A percentile compares a stretch with the other conserved stretches of the same genome.
Conservation (phyloP, 116 monocot genomes). For the Thalassia testudinum region DNA sequence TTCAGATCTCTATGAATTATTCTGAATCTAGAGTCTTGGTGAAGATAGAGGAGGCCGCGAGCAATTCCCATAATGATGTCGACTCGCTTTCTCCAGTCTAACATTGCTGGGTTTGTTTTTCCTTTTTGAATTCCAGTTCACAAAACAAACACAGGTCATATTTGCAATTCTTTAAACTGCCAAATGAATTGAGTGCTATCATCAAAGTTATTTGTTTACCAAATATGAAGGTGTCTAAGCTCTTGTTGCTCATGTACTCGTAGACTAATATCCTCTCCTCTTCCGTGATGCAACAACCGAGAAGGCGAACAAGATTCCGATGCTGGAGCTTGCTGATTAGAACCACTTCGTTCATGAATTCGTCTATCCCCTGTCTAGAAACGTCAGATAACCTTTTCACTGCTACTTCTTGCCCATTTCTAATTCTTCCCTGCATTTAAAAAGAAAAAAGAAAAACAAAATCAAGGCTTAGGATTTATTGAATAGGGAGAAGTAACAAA, state of each 20-base stretch:
- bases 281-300: neutral
- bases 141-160: too few species aligned
- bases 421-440: conserved; percentile 7
- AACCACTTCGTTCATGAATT: conserved; percentile 14
- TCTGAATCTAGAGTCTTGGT: conserved; percentile 3
- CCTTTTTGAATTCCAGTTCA: too few species aligned
- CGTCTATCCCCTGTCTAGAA: conserved; percentile 8
- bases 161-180: too few species aligned
- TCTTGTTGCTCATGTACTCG: conserved; percentile 12
- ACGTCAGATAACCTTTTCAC: conserved; percentile 13
- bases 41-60: conserved; percentile 4
- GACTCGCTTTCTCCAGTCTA: conserved; percentile 1
- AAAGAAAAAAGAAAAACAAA: too few species aligned
- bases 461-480: too few species aligned
- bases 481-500: too few species aligned
- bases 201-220: too few species aligned
- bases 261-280: conserved; percentile 14
- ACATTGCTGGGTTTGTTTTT: neutral
- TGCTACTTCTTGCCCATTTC: conserved; percentile 13
- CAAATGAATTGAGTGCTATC: too few species aligned
- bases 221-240: conserved; percentile 13
- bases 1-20: conserved; percentile 9
- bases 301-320: conserved; percentile 11
- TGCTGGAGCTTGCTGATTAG: conserved; percentile 15
- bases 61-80: conserved; percentile 2